Evolutionary conservation across 2,329 filamentous ascomycete genomes (phyloP).

Genomic region (Talaromyces verruculosus): DNA sequence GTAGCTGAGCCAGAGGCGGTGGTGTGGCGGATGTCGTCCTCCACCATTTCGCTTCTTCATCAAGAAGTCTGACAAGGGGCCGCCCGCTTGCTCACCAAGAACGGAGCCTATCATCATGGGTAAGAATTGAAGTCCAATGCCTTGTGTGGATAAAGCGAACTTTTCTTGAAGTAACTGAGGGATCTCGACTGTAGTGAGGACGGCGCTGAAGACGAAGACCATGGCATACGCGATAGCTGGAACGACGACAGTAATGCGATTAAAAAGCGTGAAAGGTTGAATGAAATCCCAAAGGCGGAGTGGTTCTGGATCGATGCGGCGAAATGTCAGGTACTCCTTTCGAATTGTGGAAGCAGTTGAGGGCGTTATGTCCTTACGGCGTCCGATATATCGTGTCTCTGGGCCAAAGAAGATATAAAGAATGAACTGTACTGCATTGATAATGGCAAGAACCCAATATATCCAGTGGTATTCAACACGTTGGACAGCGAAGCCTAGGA

Average conservation of each 20-base stretch:
- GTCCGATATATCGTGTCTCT: constrained; percentile 49
- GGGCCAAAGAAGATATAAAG: constrained; percentile 52
- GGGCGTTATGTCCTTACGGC: constrained; percentile 34
- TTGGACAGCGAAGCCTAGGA: constrained; percentile 46
- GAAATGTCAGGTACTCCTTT: neutral
- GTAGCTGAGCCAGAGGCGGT: neutral
- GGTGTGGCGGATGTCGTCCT: neutral
- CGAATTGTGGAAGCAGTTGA: neutral
- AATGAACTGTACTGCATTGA: constrained; percentile 54
- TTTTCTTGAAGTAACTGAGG: constrained; percentile 40
- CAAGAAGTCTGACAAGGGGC: constrained; percentile 55
- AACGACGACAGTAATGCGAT: constrained; percentile 46
- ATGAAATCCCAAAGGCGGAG: neutral
- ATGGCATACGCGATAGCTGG: constrained; percentile 53
- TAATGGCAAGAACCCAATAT: constrained; percentile 57
- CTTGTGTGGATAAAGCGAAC: constrained; percentile 58
- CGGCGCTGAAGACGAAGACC: constrained; percentile 52
- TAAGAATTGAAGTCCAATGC: constrained; percentile 60
- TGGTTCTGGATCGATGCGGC: neutral
- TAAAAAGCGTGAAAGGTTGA: neutral
- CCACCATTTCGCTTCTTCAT: neutral
- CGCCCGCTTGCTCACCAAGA: constrained; percentile 60
- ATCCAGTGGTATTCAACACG: constrained; percentile 58
- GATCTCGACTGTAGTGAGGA: constrained; percentile 56
- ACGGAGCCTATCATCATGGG: constrained; percentile 58